A percentile compares a stretch with the other conserved stretches of the same genome.
These are phyloP conservation scores for Lithospermum erythrorhizon DNA, from an alignment of 257 asterid species.

Conservation along the genomic window DNA sequence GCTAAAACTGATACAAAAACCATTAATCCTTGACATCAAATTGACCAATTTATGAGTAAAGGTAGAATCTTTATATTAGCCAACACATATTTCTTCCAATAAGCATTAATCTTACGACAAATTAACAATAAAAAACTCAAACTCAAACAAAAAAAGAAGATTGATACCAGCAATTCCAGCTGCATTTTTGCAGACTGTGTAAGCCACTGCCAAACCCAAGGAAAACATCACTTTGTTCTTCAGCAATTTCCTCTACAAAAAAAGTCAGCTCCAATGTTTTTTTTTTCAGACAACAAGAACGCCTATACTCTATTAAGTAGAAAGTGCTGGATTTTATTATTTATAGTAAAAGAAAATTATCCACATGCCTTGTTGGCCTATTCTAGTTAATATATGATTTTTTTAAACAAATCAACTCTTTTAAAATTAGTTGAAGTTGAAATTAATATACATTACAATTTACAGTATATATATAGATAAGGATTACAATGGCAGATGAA, in stretches of 20 bases:
- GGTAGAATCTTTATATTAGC: too few species aligned
- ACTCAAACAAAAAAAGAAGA: not conserved
- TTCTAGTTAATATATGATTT: too few species aligned
- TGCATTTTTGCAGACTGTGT: not conserved
- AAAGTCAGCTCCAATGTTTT: too few species aligned
- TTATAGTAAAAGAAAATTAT: too few species aligned
- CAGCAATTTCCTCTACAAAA: not conserved
- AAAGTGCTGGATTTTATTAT: not conserved
- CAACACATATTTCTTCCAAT: not conserved
- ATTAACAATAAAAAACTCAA: not conserved
- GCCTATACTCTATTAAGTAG: not conserved
- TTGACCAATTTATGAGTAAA: not conserved
- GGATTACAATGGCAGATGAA: too few species aligned
- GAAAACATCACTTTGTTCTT: not conserved
- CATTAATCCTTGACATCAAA: not conserved
- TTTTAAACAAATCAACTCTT: too few species aligned
- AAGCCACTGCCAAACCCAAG: not conserved
- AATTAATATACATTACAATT: too few species aligned
- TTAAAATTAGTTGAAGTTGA: too few species aligned
- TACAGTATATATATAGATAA: too few species aligned
- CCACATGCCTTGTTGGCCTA: too few species aligned
- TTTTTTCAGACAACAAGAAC: too few species aligned
- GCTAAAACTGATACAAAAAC: not conserved
- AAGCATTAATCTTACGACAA: not conserved
- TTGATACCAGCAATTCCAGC: slow-evolving; percentile 1